Conservation (phyloP, 108 stramenopile genomes). For the Cyclotella sp. region DNA sequence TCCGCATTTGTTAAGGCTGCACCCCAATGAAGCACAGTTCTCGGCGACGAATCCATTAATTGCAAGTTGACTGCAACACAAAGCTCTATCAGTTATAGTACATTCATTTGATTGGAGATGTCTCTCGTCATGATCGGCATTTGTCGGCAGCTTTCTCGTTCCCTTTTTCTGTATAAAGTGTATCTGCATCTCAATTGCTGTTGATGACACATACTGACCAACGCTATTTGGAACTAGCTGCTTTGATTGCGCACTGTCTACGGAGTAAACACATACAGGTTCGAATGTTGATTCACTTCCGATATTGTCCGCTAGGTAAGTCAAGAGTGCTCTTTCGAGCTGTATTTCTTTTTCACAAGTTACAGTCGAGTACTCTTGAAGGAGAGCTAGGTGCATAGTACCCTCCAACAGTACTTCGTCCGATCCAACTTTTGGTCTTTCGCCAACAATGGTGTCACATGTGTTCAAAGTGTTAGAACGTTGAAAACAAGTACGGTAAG, state of each 20-base stretch:
- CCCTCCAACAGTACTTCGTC: constrained; percentile 2
- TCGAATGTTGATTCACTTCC: constrained; percentile 17
- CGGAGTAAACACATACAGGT: constrained; percentile 8
- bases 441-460: not conserved
- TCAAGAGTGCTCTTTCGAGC: constrained; percentile 10
- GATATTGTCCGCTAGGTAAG: constrained; percentile 12
- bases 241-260: not conserved
- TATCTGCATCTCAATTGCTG: constrained; percentile 5
- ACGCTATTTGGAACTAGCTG: not conserved
- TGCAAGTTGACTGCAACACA: constrained; percentile 21
- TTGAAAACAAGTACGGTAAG: constrained; percentile 21
- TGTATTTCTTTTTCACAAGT: constrained; percentile 1
- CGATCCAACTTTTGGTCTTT: not conserved
- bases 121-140: not conserved
- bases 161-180: not conserved
- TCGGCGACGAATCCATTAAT: constrained; percentile 6
- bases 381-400: constrained; percentile 13
- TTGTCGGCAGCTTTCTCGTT: not conserved
- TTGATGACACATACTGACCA: not conserved
- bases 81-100: not conserved
- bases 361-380: not conserved
- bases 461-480: not conserved
- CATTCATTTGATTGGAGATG: not conserved
- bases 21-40: constrained; percentile 14
- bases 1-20: constrained; percentile 7